Conservation (phyloP, 73 alveolate species). For the Uronychia binucleata region DNA sequence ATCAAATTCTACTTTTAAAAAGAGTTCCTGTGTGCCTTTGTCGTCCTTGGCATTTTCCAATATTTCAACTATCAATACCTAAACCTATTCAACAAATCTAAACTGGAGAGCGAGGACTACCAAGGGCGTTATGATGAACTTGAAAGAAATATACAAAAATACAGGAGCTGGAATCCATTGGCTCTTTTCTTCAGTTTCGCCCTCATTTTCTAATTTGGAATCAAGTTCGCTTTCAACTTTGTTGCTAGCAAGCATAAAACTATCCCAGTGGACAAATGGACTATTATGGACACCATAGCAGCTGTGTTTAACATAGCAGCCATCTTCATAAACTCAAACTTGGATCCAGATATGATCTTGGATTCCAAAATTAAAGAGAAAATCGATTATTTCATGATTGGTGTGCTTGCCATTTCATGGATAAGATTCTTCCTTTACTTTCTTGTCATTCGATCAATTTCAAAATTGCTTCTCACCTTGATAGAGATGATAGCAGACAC, state of each 20-base stretch:
- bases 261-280: slow-evolving; percentile 43
- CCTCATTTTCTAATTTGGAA: slow-evolving; percentile 9
- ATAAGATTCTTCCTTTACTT: slow-evolving; percentile 51
- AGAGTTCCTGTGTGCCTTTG: slow-evolving; percentile 59
- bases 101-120: slow-evolving; percentile 29
- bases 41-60: slow-evolving; percentile 49
- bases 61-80: slow-evolving; percentile 56
- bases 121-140: not conserved
- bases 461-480: slow-evolving; percentile 47
- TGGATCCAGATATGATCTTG: slow-evolving; percentile 27
- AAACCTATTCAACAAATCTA: slow-evolving; percentile 12
- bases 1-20: slow-evolving; percentile 49
- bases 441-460: slow-evolving; percentile 49
- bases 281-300: slow-evolving; percentile 32
- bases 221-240: slow-evolving; percentile 31
- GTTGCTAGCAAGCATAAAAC: not conserved
- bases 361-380: slow-evolving; percentile 13
- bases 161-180: slow-evolving; percentile 34
- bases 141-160: slow-evolving; percentile 20
- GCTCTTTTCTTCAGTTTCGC: slow-evolving; percentile 32
- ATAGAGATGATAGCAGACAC: slow-evolving; percentile 51
- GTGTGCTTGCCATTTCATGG: slow-evolving; percentile 47
- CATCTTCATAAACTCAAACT: slow-evolving; percentile 1
- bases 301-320: slow-evolving; percentile 28
- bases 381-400: slow-evolving; percentile 48